Conservation (phyloP, 345 rosid species). For the Eucalyptus melliodora region DNA sequence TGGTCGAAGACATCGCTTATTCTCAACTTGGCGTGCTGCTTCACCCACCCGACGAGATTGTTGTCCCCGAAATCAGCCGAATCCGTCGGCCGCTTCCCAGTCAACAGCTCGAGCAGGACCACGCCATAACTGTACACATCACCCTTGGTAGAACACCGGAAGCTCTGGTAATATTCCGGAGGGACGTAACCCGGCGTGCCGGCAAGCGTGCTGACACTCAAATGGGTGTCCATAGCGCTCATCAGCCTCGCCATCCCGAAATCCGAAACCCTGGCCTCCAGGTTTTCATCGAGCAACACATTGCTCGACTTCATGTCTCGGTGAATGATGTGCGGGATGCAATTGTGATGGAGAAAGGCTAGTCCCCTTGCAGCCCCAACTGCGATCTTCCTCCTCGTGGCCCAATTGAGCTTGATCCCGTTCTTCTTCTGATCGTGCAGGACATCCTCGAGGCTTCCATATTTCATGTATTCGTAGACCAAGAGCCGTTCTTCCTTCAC, state of each 20-base stretch:
- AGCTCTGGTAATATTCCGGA: constrained; percentile 94
- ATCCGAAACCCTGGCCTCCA: constrained; percentile 93
- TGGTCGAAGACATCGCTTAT: constrained; percentile 80
- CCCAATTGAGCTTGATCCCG: constrained; percentile 74
- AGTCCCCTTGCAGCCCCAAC: constrained; percentile 88
- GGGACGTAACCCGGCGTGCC: constrained; percentile 99
- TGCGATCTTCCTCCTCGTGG: constrained; percentile 71
- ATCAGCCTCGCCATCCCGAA: constrained; percentile 95
- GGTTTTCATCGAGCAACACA: constrained; percentile 73
- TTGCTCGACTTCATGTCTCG: constrained; percentile 98
- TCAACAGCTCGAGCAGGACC: constrained; percentile 78
- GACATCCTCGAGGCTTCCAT: constrained; percentile 93
- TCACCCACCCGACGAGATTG: constrained; percentile 97
- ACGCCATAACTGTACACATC: constrained; percentile 97
- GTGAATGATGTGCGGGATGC: constrained; percentile 88
- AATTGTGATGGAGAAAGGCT: constrained; percentile 83
- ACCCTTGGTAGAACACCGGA: constrained; percentile 78
- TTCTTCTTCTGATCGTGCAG: constrained; percentile 57
- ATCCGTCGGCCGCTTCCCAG: constrained; percentile 88
- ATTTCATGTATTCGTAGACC: constrained; percentile 92
- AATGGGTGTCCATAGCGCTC: constrained; percentile 87
- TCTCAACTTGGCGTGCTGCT: constrained; percentile 68
- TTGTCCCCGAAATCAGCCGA: constrained; percentile 96
- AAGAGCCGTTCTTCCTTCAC: constrained; percentile 87
- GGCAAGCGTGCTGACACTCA: constrained; percentile 94